Evolutionary conservation across 1,139 yeast genomes (phyloP), one percentile per base, ranked within the genome.

Genomic region (Oligophagozyma castellii): DNA sequence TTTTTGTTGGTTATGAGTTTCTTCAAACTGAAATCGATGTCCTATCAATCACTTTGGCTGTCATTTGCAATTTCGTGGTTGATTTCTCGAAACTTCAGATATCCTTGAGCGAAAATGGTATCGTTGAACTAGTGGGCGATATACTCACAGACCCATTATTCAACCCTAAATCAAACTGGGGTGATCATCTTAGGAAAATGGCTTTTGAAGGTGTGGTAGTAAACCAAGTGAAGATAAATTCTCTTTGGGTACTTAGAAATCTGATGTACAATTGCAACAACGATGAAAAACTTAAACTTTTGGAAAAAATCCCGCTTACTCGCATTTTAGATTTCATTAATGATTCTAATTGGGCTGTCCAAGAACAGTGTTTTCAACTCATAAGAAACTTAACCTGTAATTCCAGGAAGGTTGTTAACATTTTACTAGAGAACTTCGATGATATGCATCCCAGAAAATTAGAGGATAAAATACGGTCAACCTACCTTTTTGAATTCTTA

Each of bases 41-140:
- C 23, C 56, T 66, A 34, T 64, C 76, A 0, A 65, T 76, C 4
- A 64, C 75, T 2, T 60, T 80, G 48, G 81, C 92, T 2, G 67
- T 73, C 3, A 55, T 80, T 15, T 79, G 93, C 23, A 84, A 84
- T 46, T 63, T 81, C 31, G 72, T 80, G 7, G 63, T 83, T 18
- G 95, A 83, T 38, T 83, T 81, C 49, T 74, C 86, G 31, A 78
- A 89, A 2, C 60, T 80, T 40, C 67, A 81, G 30, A 59, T 65
- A 27, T 64, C 63, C 28, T 61, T 79, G 31, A 56, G 75, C 20
- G 65, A 69, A 13, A 63, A 67, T 36, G 79, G 73, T 3, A 55
- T 69, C 4, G 61, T 79, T 23, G 58, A 67, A 4, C 49, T 63
- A 3, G 63, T 73, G 28, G 55, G 60, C 28, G 62, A 53, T 29